These are phyloP conservation scores for Pseudocercospora ulei DNA, from an alignment of 2,329 filamentous ascomycete species.

Conservation along the genomic window DNA sequence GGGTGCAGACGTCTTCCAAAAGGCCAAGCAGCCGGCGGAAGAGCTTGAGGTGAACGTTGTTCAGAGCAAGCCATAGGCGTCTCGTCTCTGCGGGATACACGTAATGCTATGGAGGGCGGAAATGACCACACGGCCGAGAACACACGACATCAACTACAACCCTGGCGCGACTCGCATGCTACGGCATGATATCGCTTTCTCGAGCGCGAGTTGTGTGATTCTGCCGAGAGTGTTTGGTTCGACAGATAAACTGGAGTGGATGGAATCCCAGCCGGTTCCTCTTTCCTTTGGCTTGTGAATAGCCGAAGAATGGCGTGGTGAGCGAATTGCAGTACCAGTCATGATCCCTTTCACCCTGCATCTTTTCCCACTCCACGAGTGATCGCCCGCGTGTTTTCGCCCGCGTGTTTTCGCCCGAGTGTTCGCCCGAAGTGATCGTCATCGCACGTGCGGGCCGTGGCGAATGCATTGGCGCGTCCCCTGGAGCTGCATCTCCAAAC, in stretches of 20 bases:
- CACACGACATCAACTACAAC: conserved; percentile 5
- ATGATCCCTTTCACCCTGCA: neutral
- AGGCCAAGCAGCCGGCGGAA: conserved; percentile 29
- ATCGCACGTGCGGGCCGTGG: conserved; percentile 15
- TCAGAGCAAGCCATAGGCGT: conserved; percentile 31
- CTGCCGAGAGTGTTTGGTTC: conserved; percentile 9
- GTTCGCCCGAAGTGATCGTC: no score
- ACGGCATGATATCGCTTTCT: conserved; percentile 18
- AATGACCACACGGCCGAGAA: neutral
- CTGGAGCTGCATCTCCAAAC: conserved; percentile 3
- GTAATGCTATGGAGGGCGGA: neutral
- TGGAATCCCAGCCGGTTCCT: conserved; percentile 1
- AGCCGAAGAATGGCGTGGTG: conserved; percentile 11
- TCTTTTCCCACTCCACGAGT: neutral
- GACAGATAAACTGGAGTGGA: conserved; percentile 2
- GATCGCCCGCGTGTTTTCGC: no score
- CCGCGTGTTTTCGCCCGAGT: no score
- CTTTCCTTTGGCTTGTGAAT: conserved; percentile 11
- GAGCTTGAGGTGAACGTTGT: conserved; percentile 34
- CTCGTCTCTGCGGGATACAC: conserved; percentile 7
- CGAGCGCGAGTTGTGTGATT: conserved; percentile 7
- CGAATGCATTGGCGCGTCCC: neutral
- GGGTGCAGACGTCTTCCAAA: conserved; percentile 41
- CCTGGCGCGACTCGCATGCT: conserved; percentile 10
- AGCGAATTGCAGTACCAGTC: conserved; percentile 6